Base-by-base conservation (phyloP, 2,329 filamentous ascomycete species). In the Colletotrichum lupini region DNA sequence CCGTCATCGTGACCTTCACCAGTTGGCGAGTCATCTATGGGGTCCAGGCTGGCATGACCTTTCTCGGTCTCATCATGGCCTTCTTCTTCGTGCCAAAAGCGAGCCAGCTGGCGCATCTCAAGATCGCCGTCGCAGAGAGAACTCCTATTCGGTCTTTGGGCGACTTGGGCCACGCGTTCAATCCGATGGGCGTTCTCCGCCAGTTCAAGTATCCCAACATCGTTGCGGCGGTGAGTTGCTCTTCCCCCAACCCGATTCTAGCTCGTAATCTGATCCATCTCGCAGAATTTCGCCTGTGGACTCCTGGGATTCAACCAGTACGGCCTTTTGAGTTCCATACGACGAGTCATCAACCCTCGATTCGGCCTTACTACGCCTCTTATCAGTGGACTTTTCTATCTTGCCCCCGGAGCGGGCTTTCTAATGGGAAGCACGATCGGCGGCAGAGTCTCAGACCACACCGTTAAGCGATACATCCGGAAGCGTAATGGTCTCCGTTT, bases 1-100 rank as follows among this genome's bases (percentile, higher is more conserved):
- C 92, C 30, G 90, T 93, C 24, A 92, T 94, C 61, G 91, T 93
- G 24, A 93, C 91, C 0, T 93, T 89, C 81, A 83, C 86, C 5
- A 87, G 85, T n/a, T 94, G 92, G 92, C 85, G 92, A 24, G 88
- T 89, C 58, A 92, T 94, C 73, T 94, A 93, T 82, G 94, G 91
- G 88, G 84, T 94, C 1, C 91, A 94, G 76, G 87, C 90, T 0
- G 92, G 87, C 0, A 85, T 94, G 4, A 88, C 89, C 0, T 91
- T 87, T 2, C 79, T 87, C 0, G 90, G 89, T 1, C 84, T 87
- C 0, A 24, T 89, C 0, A 83, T 90, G 5, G 87, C 91, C 32
- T 83, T 90, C 68, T 86, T 92, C 76, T 83, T 93, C 49, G 86
- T 94, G 24, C 92, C 92, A 0, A 92, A 94, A 78, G 94, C 92